Evolutionary conservation across 2,329 filamentous ascomycete species (phyloP), one percentile per base, ranked within the genome.

Genomic region (Neonectria punicea): DNA sequence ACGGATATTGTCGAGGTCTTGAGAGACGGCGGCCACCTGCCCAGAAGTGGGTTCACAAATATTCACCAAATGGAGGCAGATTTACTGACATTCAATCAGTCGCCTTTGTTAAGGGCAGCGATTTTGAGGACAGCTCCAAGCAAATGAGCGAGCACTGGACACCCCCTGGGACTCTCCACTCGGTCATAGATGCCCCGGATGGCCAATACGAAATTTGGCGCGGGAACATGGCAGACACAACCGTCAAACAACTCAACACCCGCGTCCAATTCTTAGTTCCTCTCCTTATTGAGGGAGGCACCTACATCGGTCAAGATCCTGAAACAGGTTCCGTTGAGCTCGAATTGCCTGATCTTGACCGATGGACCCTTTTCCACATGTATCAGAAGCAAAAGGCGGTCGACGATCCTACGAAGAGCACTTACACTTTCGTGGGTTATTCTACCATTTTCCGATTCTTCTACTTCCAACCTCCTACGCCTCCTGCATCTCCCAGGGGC

Each of bases 241-340:
- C 85, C 16, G 89, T 97, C 46, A 87, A 88, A 74, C 86, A 90
- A 73, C 83, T 98, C 43, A 84, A 97, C 74, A 89, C 89, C 66
- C 93, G 94, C 57, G 87, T 97, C 69, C 94, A 97, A 80, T 89
- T 98, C 60, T 83, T 97, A 39, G 88, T 94, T 5, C 89, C 93
- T 16, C 85, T 98, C 65, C 97, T 94, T 78, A 98, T 99, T 67
- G 97, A 99, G 78, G 96, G 93, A 30, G 96, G 94, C n/a, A 92
- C 89, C 5, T 89, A 89, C 41, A 89, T 98, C 50, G 87, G 82
- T 10, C 75, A 82, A 39, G 77, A 82, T 32, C 73, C 71, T 2
- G 78, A 84, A 5, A 80, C 80, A 4, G 79, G 83, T 2, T 89
- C 93, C 55, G 86, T 87, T 16, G 87, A 93, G 63, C 85, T 76